Evolutionary conservation across 768 basidiomycete species (phyloP).

Genomic region (Hygrophorus pudorinus): DNA sequence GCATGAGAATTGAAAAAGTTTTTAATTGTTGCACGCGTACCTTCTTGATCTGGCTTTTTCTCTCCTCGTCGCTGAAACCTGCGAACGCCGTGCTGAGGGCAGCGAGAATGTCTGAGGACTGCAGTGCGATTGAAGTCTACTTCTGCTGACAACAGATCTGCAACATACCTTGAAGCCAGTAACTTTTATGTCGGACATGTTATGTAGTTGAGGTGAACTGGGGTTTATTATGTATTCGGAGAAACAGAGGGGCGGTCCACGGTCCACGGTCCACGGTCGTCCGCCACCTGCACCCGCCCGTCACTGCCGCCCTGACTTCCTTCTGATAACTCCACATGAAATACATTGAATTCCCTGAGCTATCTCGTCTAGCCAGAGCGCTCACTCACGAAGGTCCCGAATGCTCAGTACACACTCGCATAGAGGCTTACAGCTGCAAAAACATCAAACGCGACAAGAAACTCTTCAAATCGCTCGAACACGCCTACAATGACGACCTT

Average conservation of each 20-base stretch:
- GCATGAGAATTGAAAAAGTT: not conserved
- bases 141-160: not conserved
- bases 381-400: slow-evolving; percentile 83
- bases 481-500: slow-evolving; percentile 71
- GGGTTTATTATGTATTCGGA: not conserved
- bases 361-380: slow-evolving; percentile 65
- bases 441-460: slow-evolving; percentile 95
- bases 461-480: slow-evolving; percentile 88
- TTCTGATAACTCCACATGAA: slow-evolving; percentile 55
- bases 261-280: not conserved
- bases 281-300: not conserved
- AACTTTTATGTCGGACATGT: slow-evolving; percentile 64
- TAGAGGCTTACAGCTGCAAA: slow-evolving; percentile 98
- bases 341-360: slow-evolving; percentile 77
- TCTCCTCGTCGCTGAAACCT: slow-evolving; percentile 49
- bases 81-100: slow-evolving; percentile 43
- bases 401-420: slow-evolving; percentile 81
- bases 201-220: not conserved
- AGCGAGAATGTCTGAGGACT: slow-evolving; percentile 64
- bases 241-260: too few relatives aligned
- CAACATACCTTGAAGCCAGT: slow-evolving; percentile 59
- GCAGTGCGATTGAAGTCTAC: not conserved
- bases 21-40: slow-evolving; percentile 21
- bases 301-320: slow-evolving; percentile 3
- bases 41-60: slow-evolving; percentile 66